These are phyloP conservation scores for Globisporangium spiculum DNA, from an alignment of 352 stramenopile genomes.

Conservation along the genomic window DNA sequence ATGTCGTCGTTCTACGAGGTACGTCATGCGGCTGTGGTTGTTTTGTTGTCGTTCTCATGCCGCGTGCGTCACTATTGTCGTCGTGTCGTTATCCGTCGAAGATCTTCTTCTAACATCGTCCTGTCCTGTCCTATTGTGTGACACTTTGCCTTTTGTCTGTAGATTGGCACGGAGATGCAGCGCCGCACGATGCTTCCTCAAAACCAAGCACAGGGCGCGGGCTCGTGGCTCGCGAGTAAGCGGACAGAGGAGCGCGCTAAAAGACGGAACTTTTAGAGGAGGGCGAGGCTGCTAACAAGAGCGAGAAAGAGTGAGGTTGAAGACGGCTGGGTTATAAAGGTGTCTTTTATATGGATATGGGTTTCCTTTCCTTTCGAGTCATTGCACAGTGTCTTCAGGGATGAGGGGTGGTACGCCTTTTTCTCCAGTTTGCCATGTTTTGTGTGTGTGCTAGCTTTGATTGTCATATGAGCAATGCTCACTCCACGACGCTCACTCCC, in stretches of 20 bases:
- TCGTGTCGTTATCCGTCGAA: slow-evolving; percentile 4
- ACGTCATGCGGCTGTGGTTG: neutral
- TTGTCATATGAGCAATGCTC: neutral
- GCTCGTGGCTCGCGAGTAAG: slow-evolving; percentile 82
- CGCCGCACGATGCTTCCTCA: slow-evolving; percentile 86
- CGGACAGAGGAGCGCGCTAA: slow-evolving; percentile 83
- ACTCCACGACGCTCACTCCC: slow-evolving; percentile 83
- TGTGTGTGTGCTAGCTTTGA: neutral
- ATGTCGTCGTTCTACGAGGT: slow-evolving; percentile 91
- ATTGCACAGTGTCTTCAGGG: neutral
- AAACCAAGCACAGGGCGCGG: slow-evolving; percentile 39
- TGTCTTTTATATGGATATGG: slow-evolving; percentile 3
- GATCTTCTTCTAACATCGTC: neutral
- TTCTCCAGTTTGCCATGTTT: slow-evolving; percentile 9
- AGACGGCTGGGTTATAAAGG: neutral
- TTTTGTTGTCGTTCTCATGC: slow-evolving; percentile 4
- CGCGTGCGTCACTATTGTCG: neutral
- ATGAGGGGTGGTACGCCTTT: slow-evolving; percentile 18
- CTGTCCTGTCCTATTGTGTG: neutral
- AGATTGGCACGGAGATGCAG: slow-evolving; percentile 89
- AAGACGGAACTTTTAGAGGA: slow-evolving; percentile 55
- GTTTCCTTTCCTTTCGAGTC: neutral
- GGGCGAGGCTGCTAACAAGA: neutral
- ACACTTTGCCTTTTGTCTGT: slow-evolving; percentile 1
- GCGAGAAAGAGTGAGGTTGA: neutral